Percentiles rank a stretch among this genome's conserved stretches.
phyloP scores from a whole-genome alignment of 2,329 filamentous ascomycete species.

The Basipetospora sp. region DNA sequence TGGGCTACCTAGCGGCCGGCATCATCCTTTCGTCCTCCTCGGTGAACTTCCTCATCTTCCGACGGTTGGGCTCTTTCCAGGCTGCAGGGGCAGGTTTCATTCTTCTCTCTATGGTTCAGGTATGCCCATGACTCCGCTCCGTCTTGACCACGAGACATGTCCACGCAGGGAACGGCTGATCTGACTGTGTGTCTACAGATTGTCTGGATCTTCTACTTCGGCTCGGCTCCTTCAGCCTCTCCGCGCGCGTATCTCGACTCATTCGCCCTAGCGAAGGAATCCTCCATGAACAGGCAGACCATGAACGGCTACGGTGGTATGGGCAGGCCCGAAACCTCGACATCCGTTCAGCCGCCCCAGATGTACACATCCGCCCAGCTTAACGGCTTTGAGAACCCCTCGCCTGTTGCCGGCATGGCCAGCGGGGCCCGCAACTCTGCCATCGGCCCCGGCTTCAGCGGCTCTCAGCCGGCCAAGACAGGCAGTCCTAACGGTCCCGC shows the following conservation, averaged over 20 bases:
- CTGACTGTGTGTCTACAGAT: slow-evolving; percentile 43
- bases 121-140: slow-evolving; percentile 32
- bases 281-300: slow-evolving; percentile 49
- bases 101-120: slow-evolving; percentile 78
- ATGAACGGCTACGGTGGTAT: slow-evolving; percentile 61
- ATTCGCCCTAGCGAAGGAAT: slow-evolving; percentile 84
- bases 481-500: slow-evolving; percentile 19
- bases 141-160: not conserved
- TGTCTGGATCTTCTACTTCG: slow-evolving; percentile 98
- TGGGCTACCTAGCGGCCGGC: slow-evolving; percentile 71
- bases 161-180: not conserved
- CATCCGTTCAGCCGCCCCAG: slow-evolving; percentile 65
- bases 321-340: slow-evolving; percentile 68
- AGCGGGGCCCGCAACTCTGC: slow-evolving; percentile 30
- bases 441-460: slow-evolving; percentile 24
- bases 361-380: slow-evolving; percentile 96
- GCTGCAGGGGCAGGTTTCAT: slow-evolving; percentile 88
- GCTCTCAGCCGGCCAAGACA: slow-evolving; percentile 12
- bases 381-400: slow-evolving; percentile 91
- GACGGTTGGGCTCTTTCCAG: slow-evolving; percentile 55
- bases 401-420: slow-evolving; percentile 60
- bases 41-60: slow-evolving; percentile 76
- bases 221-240: slow-evolving; percentile 72
- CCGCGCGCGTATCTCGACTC: slow-evolving; percentile 89
- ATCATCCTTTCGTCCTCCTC: slow-evolving; percentile 75